Conservation (phyloP, 1,284 basidiomycete species). For the Pseudozyma tsukubaensis region DNA sequence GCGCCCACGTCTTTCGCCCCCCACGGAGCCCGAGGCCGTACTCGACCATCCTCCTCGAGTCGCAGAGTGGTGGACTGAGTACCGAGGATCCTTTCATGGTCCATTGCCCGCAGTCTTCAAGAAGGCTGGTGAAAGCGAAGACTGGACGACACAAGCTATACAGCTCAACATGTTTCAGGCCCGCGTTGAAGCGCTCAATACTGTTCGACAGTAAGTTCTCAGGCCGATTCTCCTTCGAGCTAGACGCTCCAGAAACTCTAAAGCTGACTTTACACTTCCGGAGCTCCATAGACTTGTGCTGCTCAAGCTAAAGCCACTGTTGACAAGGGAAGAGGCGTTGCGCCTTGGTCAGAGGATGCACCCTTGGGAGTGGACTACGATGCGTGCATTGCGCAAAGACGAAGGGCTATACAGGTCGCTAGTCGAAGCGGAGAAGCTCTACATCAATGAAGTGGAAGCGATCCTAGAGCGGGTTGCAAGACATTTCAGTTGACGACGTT, state of each 20-base stretch:
- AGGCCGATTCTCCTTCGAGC: too few relatives aligned
- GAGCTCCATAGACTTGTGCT: neutral
- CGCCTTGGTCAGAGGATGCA: neutral
- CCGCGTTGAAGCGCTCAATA: neutral
- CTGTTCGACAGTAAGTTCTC: neutral
- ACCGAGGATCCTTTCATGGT: too few relatives aligned
- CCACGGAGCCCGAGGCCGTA: too few relatives aligned
- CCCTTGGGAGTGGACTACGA: neutral
- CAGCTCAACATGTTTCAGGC: neutral
- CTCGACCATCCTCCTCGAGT: too few relatives aligned
- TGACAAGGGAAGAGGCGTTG: neutral
- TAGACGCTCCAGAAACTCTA: neutral
- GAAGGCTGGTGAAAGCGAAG: neutral
- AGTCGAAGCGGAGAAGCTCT: constrained; percentile 6
- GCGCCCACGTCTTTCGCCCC: too few relatives aligned
- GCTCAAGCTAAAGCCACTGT: neutral
- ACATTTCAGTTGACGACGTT: neutral
- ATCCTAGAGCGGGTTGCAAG: constrained; percentile 9
- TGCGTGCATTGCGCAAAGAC: neutral
- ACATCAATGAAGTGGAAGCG: constrained; percentile 4
- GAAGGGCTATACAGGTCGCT: neutral
- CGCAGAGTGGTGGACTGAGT: too few relatives aligned
- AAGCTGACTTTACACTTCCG: neutral
- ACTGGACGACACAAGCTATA: too few relatives aligned
- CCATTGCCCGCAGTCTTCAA: too few relatives aligned